These are phyloP conservation scores for Lachancea fermentati DNA, from an alignment of 805 yeast species.

Conservation along the genomic window DNA sequence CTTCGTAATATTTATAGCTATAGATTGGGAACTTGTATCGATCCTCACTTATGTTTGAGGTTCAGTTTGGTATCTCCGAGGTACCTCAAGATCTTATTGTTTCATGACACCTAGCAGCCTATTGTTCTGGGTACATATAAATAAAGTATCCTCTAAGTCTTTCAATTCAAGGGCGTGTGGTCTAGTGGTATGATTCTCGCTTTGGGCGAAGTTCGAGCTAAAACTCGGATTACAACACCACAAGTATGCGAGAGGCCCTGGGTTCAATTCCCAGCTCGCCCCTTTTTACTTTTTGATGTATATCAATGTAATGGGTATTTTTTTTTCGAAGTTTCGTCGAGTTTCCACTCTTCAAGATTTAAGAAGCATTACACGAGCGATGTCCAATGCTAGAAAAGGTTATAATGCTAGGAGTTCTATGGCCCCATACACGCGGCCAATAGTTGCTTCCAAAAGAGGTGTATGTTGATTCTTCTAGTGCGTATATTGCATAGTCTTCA, in stretches of 20 bases:
- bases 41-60: too few species aligned
- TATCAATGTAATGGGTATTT: background rate
- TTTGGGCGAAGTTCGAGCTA: conserved; percentile 26
- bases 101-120: too few species aligned
- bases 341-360: too few species aligned
- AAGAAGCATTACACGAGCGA: too few species aligned
- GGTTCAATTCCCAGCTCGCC: conserved; percentile 54
- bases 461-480: too few species aligned
- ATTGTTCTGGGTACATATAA: too few species aligned
- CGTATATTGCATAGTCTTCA: conserved; percentile 1
- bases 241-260: conserved; percentile 53
- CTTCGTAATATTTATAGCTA: too few species aligned
- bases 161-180: conserved; percentile 35
- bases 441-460: conserved; percentile 4
- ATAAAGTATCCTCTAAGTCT: too few species aligned
- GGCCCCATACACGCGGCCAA: conserved; percentile 18
- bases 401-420: conserved; percentile 4
- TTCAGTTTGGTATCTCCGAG: too few species aligned
- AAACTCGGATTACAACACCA: conserved; percentile 5
- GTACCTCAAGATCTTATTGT: too few species aligned
- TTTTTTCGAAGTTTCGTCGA: background rate
- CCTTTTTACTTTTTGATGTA: conserved; percentile 20
- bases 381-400: conserved; percentile 3
- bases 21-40: too few species aligned
- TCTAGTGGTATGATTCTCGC: conserved; percentile 38